Percentiles rank a stretch among this genome's conserved stretches.
Conservation (phyloP, 2,329 filamentous ascomycete genomes). For the Aspergillus hiratsukae region DNA sequence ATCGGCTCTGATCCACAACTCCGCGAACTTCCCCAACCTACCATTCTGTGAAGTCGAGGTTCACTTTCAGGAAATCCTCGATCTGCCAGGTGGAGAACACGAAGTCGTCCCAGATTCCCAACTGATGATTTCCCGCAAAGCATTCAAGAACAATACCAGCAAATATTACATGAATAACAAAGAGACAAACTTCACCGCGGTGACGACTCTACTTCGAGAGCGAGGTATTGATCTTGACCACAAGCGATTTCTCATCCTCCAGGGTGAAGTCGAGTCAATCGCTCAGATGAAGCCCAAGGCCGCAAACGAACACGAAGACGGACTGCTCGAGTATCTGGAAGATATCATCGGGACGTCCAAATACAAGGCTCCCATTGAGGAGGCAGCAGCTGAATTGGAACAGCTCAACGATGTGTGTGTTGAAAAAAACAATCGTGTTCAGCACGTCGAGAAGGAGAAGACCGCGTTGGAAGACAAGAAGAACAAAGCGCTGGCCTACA, state of each 20-base stretch:
- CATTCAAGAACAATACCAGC: slow-evolving; percentile 97
- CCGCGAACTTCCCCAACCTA: slow-evolving; percentile 76
- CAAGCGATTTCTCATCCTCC: slow-evolving; percentile 94
- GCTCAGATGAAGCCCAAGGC: slow-evolving; percentile 99
- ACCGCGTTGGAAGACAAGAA: slow-evolving; percentile 92
- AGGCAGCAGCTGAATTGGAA: slow-evolving; percentile 85
- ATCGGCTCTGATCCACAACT: slow-evolving; percentile 96
- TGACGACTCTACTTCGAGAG: slow-evolving; percentile 80
- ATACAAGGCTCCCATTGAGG: slow-evolving; percentile 95
- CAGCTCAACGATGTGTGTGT: slow-evolving; percentile 88
- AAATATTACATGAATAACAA: slow-evolving; percentile 95
- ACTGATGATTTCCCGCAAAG: slow-evolving; percentile 81
- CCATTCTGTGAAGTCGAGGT: slow-evolving; percentile 94
- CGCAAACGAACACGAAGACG: slow-evolving; percentile 90
- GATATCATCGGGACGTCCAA: slow-evolving; percentile 99
- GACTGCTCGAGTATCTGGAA: slow-evolving; percentile 91
- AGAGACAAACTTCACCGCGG: slow-evolving; percentile 84
- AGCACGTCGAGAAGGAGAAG: slow-evolving; percentile 98
- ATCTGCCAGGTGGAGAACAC: slow-evolving; percentile 69
- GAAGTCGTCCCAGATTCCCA: slow-evolving; percentile 78
- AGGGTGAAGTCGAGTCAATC: slow-evolving; percentile 97
- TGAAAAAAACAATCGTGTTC: slow-evolving; percentile 91
- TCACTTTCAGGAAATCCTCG: slow-evolving; percentile 92
- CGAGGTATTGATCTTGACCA: slow-evolving; percentile 93
- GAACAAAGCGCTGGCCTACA: slow-evolving; percentile 82